These are phyloP conservation scores for Globisporangium orthogonon DNA, from an alignment of 352 stramenopile species.

Conservation along the genomic window DNA sequence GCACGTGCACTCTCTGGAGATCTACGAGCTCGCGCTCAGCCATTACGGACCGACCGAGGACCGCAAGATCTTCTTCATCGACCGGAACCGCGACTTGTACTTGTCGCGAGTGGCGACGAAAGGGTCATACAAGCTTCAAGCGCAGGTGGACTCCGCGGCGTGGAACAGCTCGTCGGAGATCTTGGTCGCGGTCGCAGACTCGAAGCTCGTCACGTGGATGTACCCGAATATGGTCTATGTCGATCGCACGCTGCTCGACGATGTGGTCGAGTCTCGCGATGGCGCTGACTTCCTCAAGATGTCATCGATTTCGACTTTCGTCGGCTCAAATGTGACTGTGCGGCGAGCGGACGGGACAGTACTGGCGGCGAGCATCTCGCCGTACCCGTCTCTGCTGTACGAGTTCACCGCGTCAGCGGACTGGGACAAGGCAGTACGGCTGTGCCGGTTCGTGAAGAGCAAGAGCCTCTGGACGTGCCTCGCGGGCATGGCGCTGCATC, in stretches of 20 bases:
- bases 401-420: slow-evolving; percentile 72
- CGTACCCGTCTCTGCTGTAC: slow-evolving; percentile 84
- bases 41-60: slow-evolving; percentile 70
- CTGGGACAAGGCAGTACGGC: slow-evolving; percentile 89
- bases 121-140: slow-evolving; percentile 79
- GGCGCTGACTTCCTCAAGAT: slow-evolving; percentile 81
- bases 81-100: slow-evolving; percentile 85
- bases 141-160: slow-evolving; percentile 85
- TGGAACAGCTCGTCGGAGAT: slow-evolving; percentile 89
- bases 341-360: slow-evolving; percentile 83
- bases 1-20: slow-evolving; percentile 66
- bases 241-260: slow-evolving; percentile 84
- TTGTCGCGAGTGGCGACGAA: slow-evolving; percentile 56
- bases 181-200: slow-evolving; percentile 85
- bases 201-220: slow-evolving; percentile 86
- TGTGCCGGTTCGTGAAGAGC: slow-evolving; percentile 90
- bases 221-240: slow-evolving; percentile 91
- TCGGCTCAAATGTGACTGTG: slow-evolving; percentile 81
- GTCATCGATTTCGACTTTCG: slow-evolving; percentile 83
- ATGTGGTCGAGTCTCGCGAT: slow-evolving; percentile 76
- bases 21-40: slow-evolving; percentile 80
- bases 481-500: slow-evolving; percentile 86
- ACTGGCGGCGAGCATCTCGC: slow-evolving; percentile 68
- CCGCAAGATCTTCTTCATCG: slow-evolving; percentile 85
- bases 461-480: slow-evolving; percentile 88